Evolutionary conservation across 805 yeast species (phyloP).

Genomic region (Komagataella populi): DNA sequence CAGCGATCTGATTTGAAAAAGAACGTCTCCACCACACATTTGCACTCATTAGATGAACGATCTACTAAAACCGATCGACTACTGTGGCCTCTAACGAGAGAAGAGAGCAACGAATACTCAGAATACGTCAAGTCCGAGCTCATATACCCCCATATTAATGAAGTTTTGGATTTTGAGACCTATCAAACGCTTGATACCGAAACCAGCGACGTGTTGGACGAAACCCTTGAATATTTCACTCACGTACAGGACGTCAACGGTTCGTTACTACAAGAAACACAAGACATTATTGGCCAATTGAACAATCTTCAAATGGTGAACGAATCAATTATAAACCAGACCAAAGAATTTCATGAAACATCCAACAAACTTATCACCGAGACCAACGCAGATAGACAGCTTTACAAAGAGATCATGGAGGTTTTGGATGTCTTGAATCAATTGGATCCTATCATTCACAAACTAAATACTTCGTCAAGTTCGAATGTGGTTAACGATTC

Average conservation of each 20-base stretch:
- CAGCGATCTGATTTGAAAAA: background rate
- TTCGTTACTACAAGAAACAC: slow-evolving; percentile 30
- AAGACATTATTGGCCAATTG: slow-evolving; percentile 28
- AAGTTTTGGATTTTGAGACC: background rate
- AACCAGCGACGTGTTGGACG: background rate
- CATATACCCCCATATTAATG: background rate
- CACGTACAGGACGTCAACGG: background rate
- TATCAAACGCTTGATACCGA: background rate
- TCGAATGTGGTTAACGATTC: slow-evolving; percentile 56
- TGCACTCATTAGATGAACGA: background rate
- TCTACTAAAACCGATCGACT: background rate
- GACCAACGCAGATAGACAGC: slow-evolving; percentile 25
- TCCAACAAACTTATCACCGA: slow-evolving; percentile 36
- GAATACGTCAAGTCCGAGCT: background rate
- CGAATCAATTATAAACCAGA: slow-evolving; percentile 44
- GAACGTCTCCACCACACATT: background rate
- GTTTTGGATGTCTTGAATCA: slow-evolving; percentile 52
- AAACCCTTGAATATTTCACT: background rate
- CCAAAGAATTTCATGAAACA: slow-evolving; percentile 47
- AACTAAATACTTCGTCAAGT: slow-evolving; percentile 47
- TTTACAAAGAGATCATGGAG: slow-evolving; percentile 29
- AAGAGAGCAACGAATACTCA: background rate
- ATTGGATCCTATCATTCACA: slow-evolving; percentile 55
- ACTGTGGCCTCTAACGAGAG: background rate
- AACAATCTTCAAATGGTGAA: slow-evolving; percentile 35